These are phyloP conservation scores for Grosmannia serpens DNA, from an alignment of 2,329 filamentous ascomycete genomes.

Conservation along the genomic window DNA sequence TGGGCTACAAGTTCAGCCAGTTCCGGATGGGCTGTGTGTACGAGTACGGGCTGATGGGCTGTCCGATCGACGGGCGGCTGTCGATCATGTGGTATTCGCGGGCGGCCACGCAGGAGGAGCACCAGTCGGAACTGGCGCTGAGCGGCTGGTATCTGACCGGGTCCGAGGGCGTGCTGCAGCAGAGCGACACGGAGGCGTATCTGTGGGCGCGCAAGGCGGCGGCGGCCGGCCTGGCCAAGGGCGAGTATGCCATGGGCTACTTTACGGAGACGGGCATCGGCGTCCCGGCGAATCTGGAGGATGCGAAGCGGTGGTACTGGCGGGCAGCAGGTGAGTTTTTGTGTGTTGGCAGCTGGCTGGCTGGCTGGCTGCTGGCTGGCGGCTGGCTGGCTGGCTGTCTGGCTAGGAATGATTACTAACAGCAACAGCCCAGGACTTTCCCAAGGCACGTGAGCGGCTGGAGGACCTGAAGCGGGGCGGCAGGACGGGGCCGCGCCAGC, in stretches of 20 bases:
- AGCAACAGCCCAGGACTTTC: conserved; percentile 72
- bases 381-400: too few species aligned
- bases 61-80: conserved; percentile 67
- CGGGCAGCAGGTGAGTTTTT: conserved; percentile 75
- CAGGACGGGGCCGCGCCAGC: conserved; percentile 57
- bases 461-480: conserved; percentile 83
- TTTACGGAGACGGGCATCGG: conserved; percentile 95
- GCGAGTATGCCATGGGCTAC: conserved; percentile 96
- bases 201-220: conserved; percentile 95
- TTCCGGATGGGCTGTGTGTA: conserved; percentile 79
- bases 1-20: conserved; percentile 93
- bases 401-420: neutral
- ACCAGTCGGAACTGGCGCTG: conserved; percentile 76
- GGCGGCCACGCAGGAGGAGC: conserved; percentile 85
- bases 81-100: conserved; percentile 92
- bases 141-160: conserved; percentile 95
- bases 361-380: too few species aligned
- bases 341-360: conserved; percentile 19
- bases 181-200: conserved; percentile 93
- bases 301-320: conserved; percentile 98
- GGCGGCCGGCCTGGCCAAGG: conserved; percentile 76
- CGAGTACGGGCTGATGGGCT: conserved; percentile 79
- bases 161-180: conserved; percentile 72
- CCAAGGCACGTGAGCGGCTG: conserved; percentile 81
- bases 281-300: conserved; percentile 72